These are phyloP conservation scores for Macrocybe gigantea DNA, from an alignment of 768 basidiomycete species.

Conservation along the genomic window DNA sequence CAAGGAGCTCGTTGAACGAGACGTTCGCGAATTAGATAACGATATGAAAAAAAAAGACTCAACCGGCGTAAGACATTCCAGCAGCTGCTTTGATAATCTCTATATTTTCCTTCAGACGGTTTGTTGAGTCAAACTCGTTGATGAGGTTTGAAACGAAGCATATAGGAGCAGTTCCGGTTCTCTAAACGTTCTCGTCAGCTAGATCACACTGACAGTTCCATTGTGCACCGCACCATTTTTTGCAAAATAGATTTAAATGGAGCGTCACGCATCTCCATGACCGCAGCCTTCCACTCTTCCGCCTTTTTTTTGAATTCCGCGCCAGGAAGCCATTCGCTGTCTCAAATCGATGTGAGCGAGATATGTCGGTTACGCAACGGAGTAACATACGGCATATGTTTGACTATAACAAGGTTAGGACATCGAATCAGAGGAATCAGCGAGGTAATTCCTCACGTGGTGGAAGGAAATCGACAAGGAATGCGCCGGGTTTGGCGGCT, in stretches of 20 bases:
- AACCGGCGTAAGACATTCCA: slow-evolving; percentile 33
- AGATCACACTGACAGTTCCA: too few relatives aligned
- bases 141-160: slow-evolving; percentile 30
- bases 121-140: slow-evolving; percentile 14
- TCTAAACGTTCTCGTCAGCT: slow-evolving; percentile 11
- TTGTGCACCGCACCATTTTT: slow-evolving; percentile 26
- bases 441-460: slow-evolving; percentile 17
- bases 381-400: slow-evolving; percentile 36
- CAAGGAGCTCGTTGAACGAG: background rate
- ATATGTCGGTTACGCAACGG: background rate
- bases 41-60: background rate
- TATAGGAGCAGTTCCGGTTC: slow-evolving; percentile 23
- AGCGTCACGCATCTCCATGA: slow-evolving; percentile 42
- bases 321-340: slow-evolving; percentile 44
- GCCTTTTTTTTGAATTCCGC: slow-evolving; percentile 47
- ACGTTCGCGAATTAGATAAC: background rate
- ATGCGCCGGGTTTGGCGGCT: slow-evolving; percentile 46
- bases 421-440: background rate
- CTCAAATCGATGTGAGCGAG: background rate
- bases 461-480: slow-evolving; percentile 47
- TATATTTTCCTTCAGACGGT: slow-evolving; percentile 12
- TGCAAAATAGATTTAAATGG: slow-evolving; percentile 32
- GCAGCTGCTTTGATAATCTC: slow-evolving; percentile 29
- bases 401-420: slow-evolving; percentile 27
- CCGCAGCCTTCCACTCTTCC: slow-evolving; percentile 40